Conservation (phyloP, 2,329 filamentous ascomycete species). For the Neurospora sp. region DNA sequence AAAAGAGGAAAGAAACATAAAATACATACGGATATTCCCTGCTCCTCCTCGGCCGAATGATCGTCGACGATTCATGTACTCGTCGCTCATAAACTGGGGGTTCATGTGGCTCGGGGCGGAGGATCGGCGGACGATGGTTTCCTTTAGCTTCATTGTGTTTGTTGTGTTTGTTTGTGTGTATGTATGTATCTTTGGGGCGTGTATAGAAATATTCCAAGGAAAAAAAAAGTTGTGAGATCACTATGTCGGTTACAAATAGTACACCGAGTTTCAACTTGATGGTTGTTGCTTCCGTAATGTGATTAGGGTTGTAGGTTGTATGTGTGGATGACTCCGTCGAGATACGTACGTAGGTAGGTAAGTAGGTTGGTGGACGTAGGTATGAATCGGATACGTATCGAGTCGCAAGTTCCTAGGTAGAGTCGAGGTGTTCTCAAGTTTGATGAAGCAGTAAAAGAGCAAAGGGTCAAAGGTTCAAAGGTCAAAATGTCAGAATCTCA, state of each 20-base stretch:
- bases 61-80: neutral
- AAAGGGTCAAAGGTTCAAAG: neutral
- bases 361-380: neutral
- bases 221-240: neutral
- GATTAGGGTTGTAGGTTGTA: no score
- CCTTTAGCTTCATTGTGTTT: neutral
- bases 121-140: neutral
- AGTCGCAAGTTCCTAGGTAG: neutral
- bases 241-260: neutral
- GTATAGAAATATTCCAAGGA: neutral
- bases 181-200: neutral
- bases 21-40: neutral
- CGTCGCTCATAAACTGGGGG: neutral
- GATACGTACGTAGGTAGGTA: neutral
- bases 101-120: neutral
- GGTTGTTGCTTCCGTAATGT: neutral
- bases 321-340: no score
- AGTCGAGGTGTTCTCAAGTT: neutral
- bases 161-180: neutral
- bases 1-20: no score
- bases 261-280: neutral
- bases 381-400: neutral
- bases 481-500: neutral
- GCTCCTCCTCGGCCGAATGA: neutral
- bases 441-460: neutral